Evolutionary conservation across 2,329 filamentous ascomycete genomes (phyloP).

Genomic region (Fusarium caatingaense): DNA sequence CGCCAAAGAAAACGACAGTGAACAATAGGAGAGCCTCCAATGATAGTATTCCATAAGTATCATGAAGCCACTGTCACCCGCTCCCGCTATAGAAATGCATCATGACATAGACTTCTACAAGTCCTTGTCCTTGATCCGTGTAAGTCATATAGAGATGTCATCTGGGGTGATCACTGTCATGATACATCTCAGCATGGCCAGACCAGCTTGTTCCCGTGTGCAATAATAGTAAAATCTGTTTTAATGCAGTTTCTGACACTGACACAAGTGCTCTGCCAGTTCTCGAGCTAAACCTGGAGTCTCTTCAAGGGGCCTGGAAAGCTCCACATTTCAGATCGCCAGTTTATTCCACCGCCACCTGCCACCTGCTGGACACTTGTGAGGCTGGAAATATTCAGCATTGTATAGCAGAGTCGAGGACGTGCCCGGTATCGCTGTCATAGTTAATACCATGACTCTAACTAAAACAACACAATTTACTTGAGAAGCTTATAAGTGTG

Average conservation of each 20-base stretch:
- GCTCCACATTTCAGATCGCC: conserved; percentile 38
- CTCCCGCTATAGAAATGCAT: not conserved
- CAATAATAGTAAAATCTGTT: not conserved
- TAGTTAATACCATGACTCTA: not conserved
- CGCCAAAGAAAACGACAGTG: not conserved
- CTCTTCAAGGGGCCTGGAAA: conserved; percentile 41
- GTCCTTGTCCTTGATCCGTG: conserved; percentile 14
- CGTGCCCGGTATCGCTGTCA: not conserved
- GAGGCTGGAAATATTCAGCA: not conserved
- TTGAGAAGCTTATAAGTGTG: not conserved
- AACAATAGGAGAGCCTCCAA: not conserved
- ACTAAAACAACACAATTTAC: not conserved
- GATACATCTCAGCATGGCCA: not conserved
- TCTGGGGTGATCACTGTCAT: not conserved
- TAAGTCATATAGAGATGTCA: conserved; percentile 14
- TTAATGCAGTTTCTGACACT: not conserved
- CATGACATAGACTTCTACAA: conserved; percentile 32
- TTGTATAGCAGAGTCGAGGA: not conserved
- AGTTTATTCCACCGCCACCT: not conserved
- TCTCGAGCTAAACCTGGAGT: conserved; percentile 10
- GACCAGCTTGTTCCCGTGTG: not conserved
- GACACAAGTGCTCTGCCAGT: not conserved
- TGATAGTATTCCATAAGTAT: not conserved
- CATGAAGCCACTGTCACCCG: not conserved
- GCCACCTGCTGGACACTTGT: not conserved